Percentiles rank a stretch among this genome's conserved stretches.
phyloP scores from a whole-genome alignment of 805 yeast genomes.

The Lipomyces sp. region DNA sequence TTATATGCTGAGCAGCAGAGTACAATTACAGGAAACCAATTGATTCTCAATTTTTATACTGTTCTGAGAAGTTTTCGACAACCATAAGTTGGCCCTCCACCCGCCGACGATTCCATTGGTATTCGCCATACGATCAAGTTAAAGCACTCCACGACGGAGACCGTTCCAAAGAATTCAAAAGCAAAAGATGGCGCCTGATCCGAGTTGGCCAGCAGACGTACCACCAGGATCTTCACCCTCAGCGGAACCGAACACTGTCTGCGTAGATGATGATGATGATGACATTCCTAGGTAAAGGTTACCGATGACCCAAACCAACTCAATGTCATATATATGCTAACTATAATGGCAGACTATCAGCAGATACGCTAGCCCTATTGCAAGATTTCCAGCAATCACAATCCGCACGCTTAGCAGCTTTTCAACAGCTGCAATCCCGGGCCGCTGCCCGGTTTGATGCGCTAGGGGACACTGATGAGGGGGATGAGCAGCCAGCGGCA shows the following conservation, averaged over 20 bases:
- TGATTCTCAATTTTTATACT: too few relatives aligned
- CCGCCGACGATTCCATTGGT: too few relatives aligned
- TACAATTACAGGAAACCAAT: too few relatives aligned
- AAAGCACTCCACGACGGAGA: too few relatives aligned
- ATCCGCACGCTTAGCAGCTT: constrained; percentile 57
- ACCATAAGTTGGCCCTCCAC: too few relatives aligned
- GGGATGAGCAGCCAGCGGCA: constrained; percentile 60
- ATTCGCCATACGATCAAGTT: too few relatives aligned
- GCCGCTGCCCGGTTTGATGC: constrained; percentile 65
- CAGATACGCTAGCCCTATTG: constrained; percentile 58
- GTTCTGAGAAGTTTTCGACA: too few relatives aligned
- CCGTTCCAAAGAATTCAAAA: background rate
- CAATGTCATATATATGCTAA: background rate
- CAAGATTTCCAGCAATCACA: constrained; percentile 73
- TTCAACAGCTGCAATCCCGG: constrained; percentile 56
- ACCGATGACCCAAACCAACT: too few relatives aligned
- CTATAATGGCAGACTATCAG: constrained; percentile 46
- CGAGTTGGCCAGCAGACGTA: background rate
- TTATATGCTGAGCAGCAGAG: too few relatives aligned
- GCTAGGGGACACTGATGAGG: constrained; percentile 72
- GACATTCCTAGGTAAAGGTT: constrained; percentile 21
- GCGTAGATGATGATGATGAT: constrained; percentile 14
- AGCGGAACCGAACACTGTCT: background rate
- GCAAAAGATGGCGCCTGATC: background rate
- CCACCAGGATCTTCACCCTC: too few relatives aligned